Evolutionary conservation across 2,329 filamentous ascomycete genomes (phyloP).

Genomic region (Hirsutella thompsonii): DNA sequence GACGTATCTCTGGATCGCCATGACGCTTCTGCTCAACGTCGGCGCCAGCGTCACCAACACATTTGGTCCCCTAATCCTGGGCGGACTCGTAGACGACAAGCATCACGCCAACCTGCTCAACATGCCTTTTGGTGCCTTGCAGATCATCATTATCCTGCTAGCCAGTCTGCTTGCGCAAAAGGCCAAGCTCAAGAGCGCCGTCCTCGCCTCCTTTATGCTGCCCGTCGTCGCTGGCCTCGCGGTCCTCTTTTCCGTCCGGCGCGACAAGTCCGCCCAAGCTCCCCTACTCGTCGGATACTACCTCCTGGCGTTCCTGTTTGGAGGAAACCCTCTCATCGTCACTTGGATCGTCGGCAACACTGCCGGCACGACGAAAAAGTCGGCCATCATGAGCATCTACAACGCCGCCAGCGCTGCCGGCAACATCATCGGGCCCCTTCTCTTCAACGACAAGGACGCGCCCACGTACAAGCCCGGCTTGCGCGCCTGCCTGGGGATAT

Average conservation of each 20-base stretch:
- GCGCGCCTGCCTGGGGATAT: conserved; percentile 39
- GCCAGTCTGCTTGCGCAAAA: conserved; percentile 45
- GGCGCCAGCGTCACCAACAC: conserved; percentile 49
- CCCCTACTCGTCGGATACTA: conserved; percentile 49
- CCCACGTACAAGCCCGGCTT: conserved; percentile 47
- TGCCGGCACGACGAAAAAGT: conserved; percentile 55
- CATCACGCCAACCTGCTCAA: conserved; percentile 47
- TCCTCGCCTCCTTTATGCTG: conserved; percentile 39
- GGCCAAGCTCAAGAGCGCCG: conserved; percentile 40
- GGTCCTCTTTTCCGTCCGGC: conserved; percentile 42
- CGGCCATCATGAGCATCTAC: conserved; percentile 49
- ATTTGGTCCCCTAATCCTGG: conserved; percentile 51
- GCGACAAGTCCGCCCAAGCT: conserved; percentile 17
- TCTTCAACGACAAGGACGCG: conserved; percentile 45
- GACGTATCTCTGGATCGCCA: conserved; percentile 45
- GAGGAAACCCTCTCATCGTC: conserved; percentile 51
- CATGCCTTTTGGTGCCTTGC: conserved; percentile 53
- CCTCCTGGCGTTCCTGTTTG: conserved; percentile 52
- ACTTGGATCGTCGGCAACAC: conserved; percentile 60
- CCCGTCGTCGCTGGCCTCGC: conserved; percentile 48
- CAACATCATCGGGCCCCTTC: conserved; percentile 53
- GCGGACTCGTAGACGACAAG: conserved; percentile 45
- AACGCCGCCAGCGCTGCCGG: conserved; percentile 49
- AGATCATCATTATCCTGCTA: conserved; percentile 44
- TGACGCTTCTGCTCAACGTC: conserved; percentile 51